Base-by-base conservation (phyloP, 2,329 filamentous ascomycete genomes). In the Blumeriella jaapii region DNA sequence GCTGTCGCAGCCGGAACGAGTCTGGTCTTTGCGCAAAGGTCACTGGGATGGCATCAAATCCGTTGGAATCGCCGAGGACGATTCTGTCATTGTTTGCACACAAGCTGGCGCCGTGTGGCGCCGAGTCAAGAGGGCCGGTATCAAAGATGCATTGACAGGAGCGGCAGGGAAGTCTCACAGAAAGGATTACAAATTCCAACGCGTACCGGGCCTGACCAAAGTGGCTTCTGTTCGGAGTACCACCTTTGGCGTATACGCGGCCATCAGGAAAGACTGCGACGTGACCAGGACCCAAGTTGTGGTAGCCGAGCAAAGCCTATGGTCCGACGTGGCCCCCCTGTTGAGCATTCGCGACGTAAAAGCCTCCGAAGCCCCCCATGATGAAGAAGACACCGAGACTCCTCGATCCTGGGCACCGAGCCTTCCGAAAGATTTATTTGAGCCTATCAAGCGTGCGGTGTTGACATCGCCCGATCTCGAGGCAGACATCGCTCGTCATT, bases 181-280 rank as follows among this genome's bases (percentile, higher is more conserved):
- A 9, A 93, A 93, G 48, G 86, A 94, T 53, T 94, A 93, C 64
- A 98, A 98, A 55, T 98, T 96, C 48, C 78, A 89, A 50, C 78
- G 91, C 38, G 76, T 98, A 6, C 81, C 91, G 1, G 86, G 82
- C 26, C 72, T 98, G 37, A 94, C 85, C 2, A 78, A 86, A 22
- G 84, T 93, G 10, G 70, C 81, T 19, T 78, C 78, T 3, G 87
- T 96, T 6, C 72, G 86, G 46, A 89, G 86, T 48, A 96, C 91
- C 20, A 74, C 80, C 0, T 93, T 83, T 58, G 91, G 91, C 4
- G 83, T 89, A 0, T 96, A 89, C 62, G 82, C 85, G 20, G 86
- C 85, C 3, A 71, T 94, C 29, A 76, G 91, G 29, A 80, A 81
- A 52, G 87, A 95, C 50, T 84, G 78, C 44, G 77, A 87, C 52